Evolutionary conservation across 495 filamentous ascomycete genomes (phyloP), one percentile per base, ranked within the genome.

Genomic region (Amphirosellinia nigrospora): DNA sequence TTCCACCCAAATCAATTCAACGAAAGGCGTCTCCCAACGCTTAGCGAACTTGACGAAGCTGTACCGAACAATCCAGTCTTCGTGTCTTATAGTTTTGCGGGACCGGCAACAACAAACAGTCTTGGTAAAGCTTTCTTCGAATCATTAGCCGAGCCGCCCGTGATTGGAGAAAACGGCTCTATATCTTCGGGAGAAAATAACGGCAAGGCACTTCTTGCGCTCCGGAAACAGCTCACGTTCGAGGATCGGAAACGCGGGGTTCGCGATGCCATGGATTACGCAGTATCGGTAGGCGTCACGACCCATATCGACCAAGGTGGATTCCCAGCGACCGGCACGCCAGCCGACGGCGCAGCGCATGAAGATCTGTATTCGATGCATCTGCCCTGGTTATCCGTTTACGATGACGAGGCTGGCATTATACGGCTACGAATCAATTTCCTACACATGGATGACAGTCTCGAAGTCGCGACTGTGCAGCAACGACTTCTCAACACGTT

Each of bases 231-330:
- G 15, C 48, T 72, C n/a, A 74, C 69, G 8, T 73, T 70, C 21
- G 64, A 30, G 2, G 71, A 73, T 30, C 69, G 71, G 21, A 66
- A 72, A 39, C 72, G 71, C 19, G 64, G 68, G 32, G 66, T 66
- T 11, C 71, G n/a, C 34, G 69, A 71, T 50, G 73, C 75, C n/a
- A 77, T 77, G 75, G 52, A 63, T 11, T 75, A 77, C 58, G 72
- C 75, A 16, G 68, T 60, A n/a, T 73, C 73, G 0, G 11, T 77
- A 7, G 75, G 75, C n/a, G 52, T 74, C 1, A 77, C 75, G 6
- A 74, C 76, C 0, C 73, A 78, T 61, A 70, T 78, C 1, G 76
- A 78, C 64, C 76, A 78, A 45, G 76, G 76, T n/a, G 76, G 68
- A 2, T 76, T 78, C 41, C 62, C 60, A 2, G 70, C 72, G 8